Conservation (phyloP, 371 early-diverging fungal genomes). For the Circinella umbellata region DNA sequence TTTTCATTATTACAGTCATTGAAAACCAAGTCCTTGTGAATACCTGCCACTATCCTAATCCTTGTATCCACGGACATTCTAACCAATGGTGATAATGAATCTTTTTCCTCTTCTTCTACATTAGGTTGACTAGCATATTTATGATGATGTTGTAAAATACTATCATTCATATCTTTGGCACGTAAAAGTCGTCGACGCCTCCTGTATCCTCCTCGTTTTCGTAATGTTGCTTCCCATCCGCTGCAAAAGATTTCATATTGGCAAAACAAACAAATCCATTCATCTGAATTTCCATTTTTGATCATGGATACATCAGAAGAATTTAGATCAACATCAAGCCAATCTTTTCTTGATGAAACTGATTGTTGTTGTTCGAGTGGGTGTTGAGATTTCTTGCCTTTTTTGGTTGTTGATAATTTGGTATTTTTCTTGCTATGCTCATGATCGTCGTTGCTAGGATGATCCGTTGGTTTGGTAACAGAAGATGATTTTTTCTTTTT, state of each 20-base stretch:
- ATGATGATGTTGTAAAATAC: neutral
- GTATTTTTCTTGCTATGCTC: neutral
- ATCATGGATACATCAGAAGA: conserved; percentile 17
- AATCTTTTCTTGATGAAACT: neutral
- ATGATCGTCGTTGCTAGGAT: neutral
- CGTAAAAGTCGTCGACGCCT: neutral
- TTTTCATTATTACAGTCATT: no score
- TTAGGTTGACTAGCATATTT: neutral
- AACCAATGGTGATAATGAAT: neutral
- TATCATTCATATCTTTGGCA: neutral
- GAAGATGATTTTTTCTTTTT: neutral
- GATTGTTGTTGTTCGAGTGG: neutral
- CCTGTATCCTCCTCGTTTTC: conserved; percentile 9
- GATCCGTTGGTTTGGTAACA: neutral
- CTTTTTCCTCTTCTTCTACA: neutral
- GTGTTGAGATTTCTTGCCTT: conserved; percentile 14
- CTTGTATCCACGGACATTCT: neutral
- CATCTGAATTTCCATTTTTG: conserved; percentile 17
- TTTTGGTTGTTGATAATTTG: conserved; percentile 1
- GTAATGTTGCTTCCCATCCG: conserved; percentile 14
- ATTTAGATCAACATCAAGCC: conserved; percentile 4
- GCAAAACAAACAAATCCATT: conserved; percentile 25
- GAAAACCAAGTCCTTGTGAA: neutral
- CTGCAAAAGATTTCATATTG: conserved; percentile 24
- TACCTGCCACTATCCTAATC: neutral